phyloP scores from a whole-genome alignment of 2,329 filamentous ascomycete species.

The Rutstroemia sp. region DNA sequence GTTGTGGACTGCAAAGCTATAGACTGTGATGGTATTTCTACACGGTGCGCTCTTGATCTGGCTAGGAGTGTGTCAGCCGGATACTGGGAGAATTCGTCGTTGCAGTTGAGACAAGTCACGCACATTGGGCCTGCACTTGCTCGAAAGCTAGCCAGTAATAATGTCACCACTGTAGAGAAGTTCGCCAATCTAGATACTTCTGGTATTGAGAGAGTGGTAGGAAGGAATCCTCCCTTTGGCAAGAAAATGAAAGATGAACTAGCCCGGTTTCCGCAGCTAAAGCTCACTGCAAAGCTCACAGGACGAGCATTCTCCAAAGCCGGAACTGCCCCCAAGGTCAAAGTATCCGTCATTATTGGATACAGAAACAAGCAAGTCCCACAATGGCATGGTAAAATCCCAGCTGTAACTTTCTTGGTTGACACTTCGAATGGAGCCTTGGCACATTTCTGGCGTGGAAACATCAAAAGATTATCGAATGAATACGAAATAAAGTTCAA shows the following conservation, averaged over 20 bases:
- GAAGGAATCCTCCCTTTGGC: slow-evolving; percentile 78
- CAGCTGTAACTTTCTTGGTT: slow-evolving; percentile 67
- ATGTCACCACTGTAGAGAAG: slow-evolving; percentile 63
- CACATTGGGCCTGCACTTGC: slow-evolving; percentile 70
- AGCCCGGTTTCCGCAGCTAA: slow-evolving; percentile 59
- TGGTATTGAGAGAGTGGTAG: slow-evolving; percentile 69
- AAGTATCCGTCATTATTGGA: slow-evolving; percentile 59
- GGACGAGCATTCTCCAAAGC: slow-evolving; percentile 23
- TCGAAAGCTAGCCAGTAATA: slow-evolving; percentile 64
- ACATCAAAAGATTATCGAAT: slow-evolving; percentile 57
- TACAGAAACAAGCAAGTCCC: slow-evolving; percentile 62
- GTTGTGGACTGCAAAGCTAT: slow-evolving; percentile 63
- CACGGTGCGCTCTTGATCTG: slow-evolving; percentile 66
- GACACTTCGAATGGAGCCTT: slow-evolving; percentile 63
- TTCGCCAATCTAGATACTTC: slow-evolving; percentile 60
- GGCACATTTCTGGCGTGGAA: slow-evolving; percentile 59
- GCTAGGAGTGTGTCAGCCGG: slow-evolving; percentile 67
- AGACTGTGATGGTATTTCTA: slow-evolving; percentile 56
- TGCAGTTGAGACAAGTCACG: slow-evolving; percentile 77
- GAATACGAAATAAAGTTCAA: slow-evolving; percentile 49
- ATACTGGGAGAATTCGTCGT: slow-evolving; percentile 68
- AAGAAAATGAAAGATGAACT: slow-evolving; percentile 58
- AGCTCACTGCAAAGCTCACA: slow-evolving; percentile 34
- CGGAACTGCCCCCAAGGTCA: slow-evolving; percentile 43
- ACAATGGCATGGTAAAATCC: slow-evolving; percentile 54